Evolutionary conservation across 2,329 filamentous ascomycete species (phyloP).

Genomic region (Fonsecaea multimorphosa): DNA sequence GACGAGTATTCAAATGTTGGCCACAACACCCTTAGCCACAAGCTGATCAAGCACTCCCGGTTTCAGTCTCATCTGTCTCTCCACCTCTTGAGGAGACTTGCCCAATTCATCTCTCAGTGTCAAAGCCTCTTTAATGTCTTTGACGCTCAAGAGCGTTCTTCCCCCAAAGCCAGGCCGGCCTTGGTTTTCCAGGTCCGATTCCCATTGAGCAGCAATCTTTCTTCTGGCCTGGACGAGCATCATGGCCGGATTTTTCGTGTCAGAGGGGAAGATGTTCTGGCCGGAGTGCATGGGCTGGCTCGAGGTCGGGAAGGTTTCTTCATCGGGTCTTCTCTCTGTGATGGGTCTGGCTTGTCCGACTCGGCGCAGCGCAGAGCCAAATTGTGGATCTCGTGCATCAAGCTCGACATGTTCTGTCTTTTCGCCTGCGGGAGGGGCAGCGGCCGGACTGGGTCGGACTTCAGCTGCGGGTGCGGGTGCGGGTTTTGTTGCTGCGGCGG

Average conservation of each 20-base stretch:
- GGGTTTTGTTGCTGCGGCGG: constrained; percentile 12
- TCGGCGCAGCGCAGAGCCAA: constrained; percentile 78
- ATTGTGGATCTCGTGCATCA: constrained; percentile 67
- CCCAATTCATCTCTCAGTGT: constrained; percentile 55
- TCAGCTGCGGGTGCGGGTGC: constrained; percentile 29
- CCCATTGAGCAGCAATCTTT: constrained; percentile 58
- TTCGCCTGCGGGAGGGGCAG: constrained; percentile 27
- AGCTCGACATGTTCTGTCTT: constrained; percentile 55
- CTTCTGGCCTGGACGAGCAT: constrained; percentile 60
- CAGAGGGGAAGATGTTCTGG: constrained; percentile 47
- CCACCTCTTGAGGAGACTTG: constrained; percentile 48
- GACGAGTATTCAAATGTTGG: constrained; percentile 26
- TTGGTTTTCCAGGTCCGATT: constrained; percentile 60
- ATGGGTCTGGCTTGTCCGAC: constrained; percentile 62
- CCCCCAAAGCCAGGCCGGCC: constrained; percentile 49
- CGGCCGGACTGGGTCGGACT: constrained; percentile 34
- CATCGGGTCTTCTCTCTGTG: constrained; percentile 43
- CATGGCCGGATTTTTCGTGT: constrained; percentile 60
- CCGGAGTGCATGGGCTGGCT: constrained; percentile 41
- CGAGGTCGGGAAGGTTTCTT: constrained; percentile 41
- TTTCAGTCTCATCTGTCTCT: constrained; percentile 53
- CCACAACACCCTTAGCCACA: constrained; percentile 27
- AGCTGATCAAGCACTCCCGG: constrained; percentile 49
- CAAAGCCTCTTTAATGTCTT: constrained; percentile 57
- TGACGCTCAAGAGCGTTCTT: constrained; percentile 56